Percentiles rank a stretch among this genome's conserved stretches.
phyloP scores from a whole-genome alignment of 495 filamentous ascomycete species.

The Penicillium pancosmium region DNA sequence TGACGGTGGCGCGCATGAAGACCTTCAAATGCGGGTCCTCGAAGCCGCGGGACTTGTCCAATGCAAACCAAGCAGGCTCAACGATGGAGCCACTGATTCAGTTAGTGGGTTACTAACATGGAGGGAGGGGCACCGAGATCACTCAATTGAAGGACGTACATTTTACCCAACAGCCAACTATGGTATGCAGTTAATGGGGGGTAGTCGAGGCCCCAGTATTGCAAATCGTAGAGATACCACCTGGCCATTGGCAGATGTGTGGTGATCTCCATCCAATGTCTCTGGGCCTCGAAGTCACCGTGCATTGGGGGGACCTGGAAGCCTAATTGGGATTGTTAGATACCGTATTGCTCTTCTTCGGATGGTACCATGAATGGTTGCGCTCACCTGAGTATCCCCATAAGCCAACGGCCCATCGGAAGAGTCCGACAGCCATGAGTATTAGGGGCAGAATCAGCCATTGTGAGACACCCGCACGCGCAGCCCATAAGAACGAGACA shows the following conservation, averaged over 20 bases:
- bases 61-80: constrained; percentile 85
- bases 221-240: constrained; percentile 96
- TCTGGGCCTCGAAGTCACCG: constrained; percentile 95
- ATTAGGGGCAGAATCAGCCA: constrained; percentile 89
- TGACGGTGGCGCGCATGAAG: constrained; percentile 90
- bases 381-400: constrained; percentile 89
- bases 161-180: constrained; percentile 88
- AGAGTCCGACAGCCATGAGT: constrained; percentile 87
- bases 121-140: background rate
- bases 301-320: constrained; percentile 85
- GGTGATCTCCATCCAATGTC: constrained; percentile 99
- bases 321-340: constrained; percentile 51
- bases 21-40: constrained; percentile 82
- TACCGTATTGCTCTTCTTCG: background rate
- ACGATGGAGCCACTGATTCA: constrained; percentile 65
- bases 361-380: constrained; percentile 6
- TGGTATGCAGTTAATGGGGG: constrained; percentile 97
- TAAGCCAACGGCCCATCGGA: constrained; percentile 87
- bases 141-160: constrained; percentile 49
- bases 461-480: constrained; percentile 80
- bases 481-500: constrained; percentile 89
- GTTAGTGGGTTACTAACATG: constrained; percentile 17
- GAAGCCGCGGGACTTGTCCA: constrained; percentile 77
- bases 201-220: constrained; percentile 98
- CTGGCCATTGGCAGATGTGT: constrained; percentile 83